These are phyloP conservation scores for Vitis cinerea DNA, from an alignment of 164 flowering plant genomes.

Conservation along the genomic window DNA sequence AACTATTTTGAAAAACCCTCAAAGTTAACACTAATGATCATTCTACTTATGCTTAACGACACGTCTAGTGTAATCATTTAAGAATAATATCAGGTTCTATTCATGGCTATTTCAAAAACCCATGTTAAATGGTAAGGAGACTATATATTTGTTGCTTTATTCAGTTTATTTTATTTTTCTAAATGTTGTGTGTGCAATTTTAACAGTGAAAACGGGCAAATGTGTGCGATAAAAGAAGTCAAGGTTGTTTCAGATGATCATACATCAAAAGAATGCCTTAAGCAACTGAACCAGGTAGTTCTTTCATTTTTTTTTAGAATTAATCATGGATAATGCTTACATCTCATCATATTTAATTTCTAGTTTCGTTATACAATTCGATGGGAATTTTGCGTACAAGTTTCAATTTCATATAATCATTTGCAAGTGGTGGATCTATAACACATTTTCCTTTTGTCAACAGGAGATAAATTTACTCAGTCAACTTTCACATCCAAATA, in stretches of 20 bases:
- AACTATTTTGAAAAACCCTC: not conserved
- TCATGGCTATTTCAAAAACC: too few relatives aligned
- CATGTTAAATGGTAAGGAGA: not conserved
- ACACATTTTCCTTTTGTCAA: slow-evolving; percentile 11
- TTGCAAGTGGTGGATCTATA: not conserved
- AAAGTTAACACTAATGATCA: not conserved
- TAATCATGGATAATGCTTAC: not conserved
- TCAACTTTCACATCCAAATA: slow-evolving; percentile 81
- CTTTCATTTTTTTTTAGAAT: not conserved
- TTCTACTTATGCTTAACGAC: not conserved
- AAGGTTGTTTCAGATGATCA: slow-evolving; percentile 73
- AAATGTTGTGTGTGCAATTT: slow-evolving; percentile 8
- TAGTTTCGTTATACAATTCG: not conserved
- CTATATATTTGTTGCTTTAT: not conserved
- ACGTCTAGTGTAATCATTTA: not conserved
- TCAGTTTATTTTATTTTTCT: not conserved
- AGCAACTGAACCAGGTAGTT: slow-evolving; percentile 84
- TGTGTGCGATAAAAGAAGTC: slow-evolving; percentile 98
- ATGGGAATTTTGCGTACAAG: not conserved
- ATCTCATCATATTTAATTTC: not conserved
- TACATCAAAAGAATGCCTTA: slow-evolving; percentile 75
- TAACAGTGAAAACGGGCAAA: slow-evolving; percentile 78
- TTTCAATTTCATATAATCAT: not conserved
- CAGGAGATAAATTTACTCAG: slow-evolving; percentile 92
- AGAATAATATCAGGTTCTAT: too few relatives aligned